Conservation (phyloP, 805 yeast species). For the Metschnikowia colocasiae region DNA sequence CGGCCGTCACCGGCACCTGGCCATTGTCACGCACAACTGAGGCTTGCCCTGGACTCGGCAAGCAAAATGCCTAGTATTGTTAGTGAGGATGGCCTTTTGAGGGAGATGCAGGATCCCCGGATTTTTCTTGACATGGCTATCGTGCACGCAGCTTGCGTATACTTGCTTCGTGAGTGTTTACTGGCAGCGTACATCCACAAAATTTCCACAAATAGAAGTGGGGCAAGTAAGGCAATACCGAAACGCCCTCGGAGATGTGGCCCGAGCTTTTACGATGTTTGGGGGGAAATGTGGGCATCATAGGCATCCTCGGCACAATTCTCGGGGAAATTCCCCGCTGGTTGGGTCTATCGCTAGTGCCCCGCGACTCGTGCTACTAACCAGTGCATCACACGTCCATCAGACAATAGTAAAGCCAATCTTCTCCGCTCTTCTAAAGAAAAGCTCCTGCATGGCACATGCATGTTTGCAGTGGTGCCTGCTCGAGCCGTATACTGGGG, state of each 20-base stretch:
- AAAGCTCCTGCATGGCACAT: not conserved
- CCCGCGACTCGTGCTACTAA: slow-evolving; percentile 4
- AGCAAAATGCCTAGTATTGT: not conserved
- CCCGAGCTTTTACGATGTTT: not conserved
- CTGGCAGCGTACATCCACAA: not conserved
- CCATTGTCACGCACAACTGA: not conserved
- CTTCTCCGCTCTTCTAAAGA: not conserved
- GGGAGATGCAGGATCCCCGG: not conserved
- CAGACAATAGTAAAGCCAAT: not conserved
- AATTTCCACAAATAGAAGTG: not conserved
- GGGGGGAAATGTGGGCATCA: not conserved
- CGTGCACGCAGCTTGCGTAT: slow-evolving; percentile 1
- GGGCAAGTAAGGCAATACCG: too few species aligned
- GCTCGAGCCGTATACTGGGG: not conserved
- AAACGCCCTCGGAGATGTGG: not conserved
- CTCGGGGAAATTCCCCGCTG: slow-evolving; percentile 2
- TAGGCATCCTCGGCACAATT: not conserved
- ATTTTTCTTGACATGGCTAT: not conserved
- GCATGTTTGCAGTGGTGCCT: not conserved
- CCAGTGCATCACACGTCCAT: not conserved
- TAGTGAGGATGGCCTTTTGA: not conserved
- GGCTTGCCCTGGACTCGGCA: not conserved
- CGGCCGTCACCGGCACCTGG: not conserved
- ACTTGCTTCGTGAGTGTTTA: not conserved
- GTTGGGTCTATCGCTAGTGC: not conserved